These are phyloP conservation scores for Thalia dealbata DNA, from an alignment of 176 grass and related monocot genomes.

Conservation along the genomic window DNA sequence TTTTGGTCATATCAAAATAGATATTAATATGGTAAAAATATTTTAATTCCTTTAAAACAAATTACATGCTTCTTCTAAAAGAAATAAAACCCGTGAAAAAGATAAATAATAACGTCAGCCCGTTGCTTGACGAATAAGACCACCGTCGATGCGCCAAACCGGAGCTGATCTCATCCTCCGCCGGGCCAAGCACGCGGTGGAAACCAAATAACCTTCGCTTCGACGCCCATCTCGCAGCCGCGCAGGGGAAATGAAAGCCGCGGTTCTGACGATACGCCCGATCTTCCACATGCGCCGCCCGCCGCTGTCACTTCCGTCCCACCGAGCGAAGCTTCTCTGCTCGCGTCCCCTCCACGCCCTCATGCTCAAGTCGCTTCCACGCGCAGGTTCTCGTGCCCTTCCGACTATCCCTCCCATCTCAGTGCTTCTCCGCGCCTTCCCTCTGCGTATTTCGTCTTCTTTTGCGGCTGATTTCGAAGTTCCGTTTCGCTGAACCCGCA, in stretches of 20 bases:
- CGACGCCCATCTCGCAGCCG: neutral
- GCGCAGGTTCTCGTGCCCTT: neutral
- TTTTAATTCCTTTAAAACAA: too few species aligned
- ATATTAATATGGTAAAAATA: too few species aligned
- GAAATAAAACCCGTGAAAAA: too few species aligned
- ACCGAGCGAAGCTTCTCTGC: neutral
- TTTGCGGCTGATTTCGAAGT: too few species aligned
- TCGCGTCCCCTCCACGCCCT: neutral
- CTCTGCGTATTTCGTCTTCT: neutral
- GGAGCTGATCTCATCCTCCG: too few species aligned
- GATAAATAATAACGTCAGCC: too few species aligned
- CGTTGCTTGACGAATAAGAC: too few species aligned
- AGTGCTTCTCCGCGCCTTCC: neutral
- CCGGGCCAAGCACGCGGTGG: too few species aligned
- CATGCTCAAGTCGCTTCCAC: neutral
- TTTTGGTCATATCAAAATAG: too few species aligned
- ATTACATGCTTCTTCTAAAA: too few species aligned
- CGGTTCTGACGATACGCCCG: neutral
- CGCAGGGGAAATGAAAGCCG: conserved; percentile 6
- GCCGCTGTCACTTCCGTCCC: neutral
- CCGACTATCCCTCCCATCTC: neutral
- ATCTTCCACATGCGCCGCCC: neutral
- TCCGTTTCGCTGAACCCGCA: neutral
- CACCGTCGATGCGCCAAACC: too few species aligned
- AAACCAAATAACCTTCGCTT: neutral